These are phyloP conservation scores for Physaria fendleri DNA, from an alignment of 345 rosid species.

Conservation along the genomic window DNA sequence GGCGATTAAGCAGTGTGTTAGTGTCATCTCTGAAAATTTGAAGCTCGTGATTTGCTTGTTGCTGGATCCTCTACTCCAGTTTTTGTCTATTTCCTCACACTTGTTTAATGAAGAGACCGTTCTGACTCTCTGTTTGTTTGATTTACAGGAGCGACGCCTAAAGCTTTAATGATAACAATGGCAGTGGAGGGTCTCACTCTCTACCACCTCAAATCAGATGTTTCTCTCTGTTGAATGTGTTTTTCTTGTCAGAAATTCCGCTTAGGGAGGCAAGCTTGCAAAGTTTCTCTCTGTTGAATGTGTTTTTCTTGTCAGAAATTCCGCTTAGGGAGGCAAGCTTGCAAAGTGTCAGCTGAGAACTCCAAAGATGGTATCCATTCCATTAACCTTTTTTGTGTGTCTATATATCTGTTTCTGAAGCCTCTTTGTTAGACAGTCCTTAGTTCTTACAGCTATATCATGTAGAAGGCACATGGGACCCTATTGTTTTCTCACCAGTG, in stretches of 20 bases:
- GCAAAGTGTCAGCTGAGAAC: slow-evolving; percentile 76
- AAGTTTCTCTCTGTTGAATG: slow-evolving; percentile 30
- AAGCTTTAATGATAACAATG: slow-evolving; percentile 89
- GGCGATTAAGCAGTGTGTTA: background rate
- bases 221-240: slow-evolving; percentile 50
- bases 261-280: slow-evolving; percentile 83
- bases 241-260: slow-evolving; percentile 64
- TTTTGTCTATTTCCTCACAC: background rate
- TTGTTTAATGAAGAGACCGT: background rate
- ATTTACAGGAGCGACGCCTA: slow-evolving; percentile 83
- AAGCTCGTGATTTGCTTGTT: background rate
- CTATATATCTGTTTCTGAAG: background rate
- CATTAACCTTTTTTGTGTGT: background rate
- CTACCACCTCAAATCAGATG: slow-evolving; percentile 89
- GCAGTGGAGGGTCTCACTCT: slow-evolving; percentile 93
- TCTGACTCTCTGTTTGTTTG: background rate
- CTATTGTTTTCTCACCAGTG: background rate
- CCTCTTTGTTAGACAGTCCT: background rate
- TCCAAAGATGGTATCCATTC: slow-evolving; percentile 72
- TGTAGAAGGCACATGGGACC: background rate
- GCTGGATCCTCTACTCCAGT: background rate
- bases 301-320: slow-evolving; percentile 54
- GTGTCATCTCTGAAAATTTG: background rate
- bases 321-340: slow-evolving; percentile 82
- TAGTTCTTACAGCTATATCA: background rate